These are phyloP conservation scores for Tulasnella sp. DNA, from an alignment of 768 basidiomycete genomes.

Conservation along the genomic window DNA sequence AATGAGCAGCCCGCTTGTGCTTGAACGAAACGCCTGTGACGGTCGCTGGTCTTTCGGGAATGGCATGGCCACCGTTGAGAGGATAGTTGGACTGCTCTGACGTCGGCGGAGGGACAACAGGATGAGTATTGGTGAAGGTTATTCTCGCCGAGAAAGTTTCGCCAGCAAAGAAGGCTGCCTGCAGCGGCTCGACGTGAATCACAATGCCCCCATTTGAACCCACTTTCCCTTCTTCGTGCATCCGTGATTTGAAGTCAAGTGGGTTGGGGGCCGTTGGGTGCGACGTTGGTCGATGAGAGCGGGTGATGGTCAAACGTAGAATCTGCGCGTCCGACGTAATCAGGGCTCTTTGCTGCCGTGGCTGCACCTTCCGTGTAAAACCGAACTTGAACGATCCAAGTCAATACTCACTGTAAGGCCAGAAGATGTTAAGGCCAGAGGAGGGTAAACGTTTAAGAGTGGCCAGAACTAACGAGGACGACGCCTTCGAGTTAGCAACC, in stretches of 20 bases:
- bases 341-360: neutral
- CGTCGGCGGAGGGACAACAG: conserved; percentile 24
- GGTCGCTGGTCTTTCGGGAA: conserved; percentile 18
- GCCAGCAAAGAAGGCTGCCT: conserved; percentile 87
- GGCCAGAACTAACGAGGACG: too few relatives aligned
- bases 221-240: neutral
- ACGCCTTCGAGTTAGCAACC: too few relatives aligned
- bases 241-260: neutral
- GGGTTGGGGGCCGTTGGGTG: neutral
- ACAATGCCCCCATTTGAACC: conserved; percentile 18
- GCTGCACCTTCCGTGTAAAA: too few relatives aligned
- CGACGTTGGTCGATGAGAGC: neutral
- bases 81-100: conserved; percentile 20
- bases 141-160: conserved; percentile 76
- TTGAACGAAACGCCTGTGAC: conserved; percentile 6
- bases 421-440: too few relatives aligned
- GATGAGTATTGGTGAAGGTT: conserved; percentile 64
- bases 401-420: too few relatives aligned
- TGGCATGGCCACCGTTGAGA: neutral
- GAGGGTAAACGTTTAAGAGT: too few relatives aligned
- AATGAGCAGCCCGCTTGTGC: conserved; percentile 65
- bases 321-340: too few relatives aligned
- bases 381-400: too few relatives aligned
- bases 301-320: neutral
- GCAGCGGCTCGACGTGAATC: conserved; percentile 43